Percentiles rank a stretch among this genome's conserved stretches.
Evolutionary conservation across 352 stramenopile genomes (phyloP).

Genomic region (Pythium aphanidermatum): DNA sequence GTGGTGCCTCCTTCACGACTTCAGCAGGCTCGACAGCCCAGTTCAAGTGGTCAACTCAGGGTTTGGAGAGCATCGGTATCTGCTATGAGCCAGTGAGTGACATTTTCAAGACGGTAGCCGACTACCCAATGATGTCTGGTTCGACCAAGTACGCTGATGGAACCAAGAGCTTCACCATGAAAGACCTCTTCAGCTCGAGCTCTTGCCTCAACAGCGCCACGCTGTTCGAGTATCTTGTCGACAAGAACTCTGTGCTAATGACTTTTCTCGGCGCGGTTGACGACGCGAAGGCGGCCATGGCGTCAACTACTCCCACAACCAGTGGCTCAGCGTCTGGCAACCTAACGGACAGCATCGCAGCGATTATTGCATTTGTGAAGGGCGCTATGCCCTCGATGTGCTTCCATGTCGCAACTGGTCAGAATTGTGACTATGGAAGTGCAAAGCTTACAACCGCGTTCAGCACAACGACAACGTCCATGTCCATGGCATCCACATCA

Average conservation of each 20-base stretch:
- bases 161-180: slow-evolving; percentile 18
- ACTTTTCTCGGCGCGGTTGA: slow-evolving; percentile 13
- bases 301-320: neutral
- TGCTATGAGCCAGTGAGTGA: slow-evolving; percentile 35
- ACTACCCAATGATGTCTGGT: slow-evolving; percentile 26
- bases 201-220: slow-evolving; percentile 27
- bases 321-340: neutral
- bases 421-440: slow-evolving; percentile 20
- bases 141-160: slow-evolving; percentile 5
- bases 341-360: too few species aligned
- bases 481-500: too few species aligned
- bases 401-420: slow-evolving; percentile 27
- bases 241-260: slow-evolving; percentile 21
- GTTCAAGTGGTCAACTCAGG: slow-evolving; percentile 25
- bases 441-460: slow-evolving; percentile 23
- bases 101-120: slow-evolving; percentile 25
- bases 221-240: slow-evolving; percentile 22
- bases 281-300: slow-evolving; percentile 5
- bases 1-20: slow-evolving; percentile 29
- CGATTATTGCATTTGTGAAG: too few species aligned
- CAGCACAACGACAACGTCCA: slow-evolving; percentile 1
- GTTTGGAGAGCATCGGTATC: slow-evolving; percentile 26
- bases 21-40: slow-evolving; percentile 18
- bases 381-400: slow-evolving; percentile 4
- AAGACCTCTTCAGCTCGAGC: slow-evolving; percentile 29